Conservation (phyloP, 768 basidiomycete genomes). For the Mycena indigotica region DNA sequence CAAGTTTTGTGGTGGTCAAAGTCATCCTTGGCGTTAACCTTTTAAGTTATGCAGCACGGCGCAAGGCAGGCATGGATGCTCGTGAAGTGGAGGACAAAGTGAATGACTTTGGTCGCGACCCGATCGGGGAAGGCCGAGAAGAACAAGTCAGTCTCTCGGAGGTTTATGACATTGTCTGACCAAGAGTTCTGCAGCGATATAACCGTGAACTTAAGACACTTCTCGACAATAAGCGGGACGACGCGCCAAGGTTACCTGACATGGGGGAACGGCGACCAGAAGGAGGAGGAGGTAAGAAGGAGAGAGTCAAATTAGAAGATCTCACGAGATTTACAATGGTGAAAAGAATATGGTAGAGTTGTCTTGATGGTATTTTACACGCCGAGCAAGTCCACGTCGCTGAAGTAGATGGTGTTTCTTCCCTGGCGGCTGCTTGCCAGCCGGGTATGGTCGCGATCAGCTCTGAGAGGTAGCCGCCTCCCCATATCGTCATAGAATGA, state of each 20-base stretch:
- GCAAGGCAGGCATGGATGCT: conserved; percentile 76
- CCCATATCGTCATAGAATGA: too few relatives aligned
- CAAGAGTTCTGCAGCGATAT: conserved; percentile 55
- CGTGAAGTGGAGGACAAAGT: conserved; percentile 73
- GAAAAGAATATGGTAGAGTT: conserved; percentile 78
- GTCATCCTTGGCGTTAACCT: conserved; percentile 90
- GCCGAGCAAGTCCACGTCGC: background rate
- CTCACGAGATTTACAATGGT: conserved; percentile 96
- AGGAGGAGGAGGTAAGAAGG: conserved; percentile 48
- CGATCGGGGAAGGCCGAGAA: conserved; percentile 87
- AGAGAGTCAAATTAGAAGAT: conserved; percentile 78
- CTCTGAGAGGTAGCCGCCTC: too few relatives aligned
- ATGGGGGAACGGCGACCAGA: conserved; percentile 66
- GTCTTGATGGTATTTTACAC: background rate
- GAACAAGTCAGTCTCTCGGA: conserved; percentile 61
- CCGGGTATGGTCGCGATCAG: too few relatives aligned
- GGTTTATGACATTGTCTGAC: background rate
- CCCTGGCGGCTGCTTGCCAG: too few relatives aligned
- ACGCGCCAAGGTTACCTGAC: conserved; percentile 66
- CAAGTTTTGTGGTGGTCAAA: conserved; percentile 84
- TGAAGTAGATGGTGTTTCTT: too few relatives aligned
- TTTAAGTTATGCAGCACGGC: conserved; percentile 76
- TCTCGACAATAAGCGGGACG: conserved; percentile 68
- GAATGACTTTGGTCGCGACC: conserved; percentile 88
- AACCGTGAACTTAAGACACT: conserved; percentile 78